Conservation (phyloP, 345 rosid species). For the Noccaea caerulescens region DNA sequence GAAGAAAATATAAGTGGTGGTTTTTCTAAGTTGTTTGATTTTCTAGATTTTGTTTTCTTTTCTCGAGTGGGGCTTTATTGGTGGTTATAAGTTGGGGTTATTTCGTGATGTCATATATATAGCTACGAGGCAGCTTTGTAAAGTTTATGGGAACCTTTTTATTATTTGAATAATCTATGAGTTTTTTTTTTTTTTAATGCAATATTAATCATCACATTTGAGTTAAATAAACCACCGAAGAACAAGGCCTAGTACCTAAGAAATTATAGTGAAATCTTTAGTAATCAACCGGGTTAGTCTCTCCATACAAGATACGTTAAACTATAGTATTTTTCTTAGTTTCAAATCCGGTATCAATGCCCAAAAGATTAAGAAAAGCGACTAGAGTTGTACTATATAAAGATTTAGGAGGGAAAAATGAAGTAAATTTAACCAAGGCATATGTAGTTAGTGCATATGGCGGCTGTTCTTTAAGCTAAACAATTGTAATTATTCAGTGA, state of each 20-base stretch:
- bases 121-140: slow-evolving; percentile 21
- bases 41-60: not conserved
- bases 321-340: not conserved
- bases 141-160: slow-evolving; percentile 12
- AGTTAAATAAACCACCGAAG: no score
- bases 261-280: not conserved
- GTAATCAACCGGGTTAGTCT: not conserved
- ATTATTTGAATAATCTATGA: slow-evolving; percentile 13
- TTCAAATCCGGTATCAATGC: not conserved
- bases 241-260: not conserved
- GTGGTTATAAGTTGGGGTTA: slow-evolving; percentile 21
- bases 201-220: not conserved
- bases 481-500: slow-evolving; percentile 24
- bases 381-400: slow-evolving; percentile 16
- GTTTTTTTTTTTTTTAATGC: not conserved
- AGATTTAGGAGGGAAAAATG: not conserved
- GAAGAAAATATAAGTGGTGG: not conserved
- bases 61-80: slow-evolving; percentile 7
- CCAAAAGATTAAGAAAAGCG: not conserved
- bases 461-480: slow-evolving; percentile 31
- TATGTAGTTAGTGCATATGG: slow-evolving; percentile 41
- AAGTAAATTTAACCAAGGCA: slow-evolving; percentile 9
- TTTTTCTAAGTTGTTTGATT: not conserved
- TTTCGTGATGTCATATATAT: slow-evolving; percentile 41
- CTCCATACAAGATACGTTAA: not conserved